A percentile compares a stretch with the other conserved stretches of the same genome.
Evolutionary conservation across 176 grass and related monocot genomes (phyloP).

Genomic region (Triticum monococcum): DNA sequence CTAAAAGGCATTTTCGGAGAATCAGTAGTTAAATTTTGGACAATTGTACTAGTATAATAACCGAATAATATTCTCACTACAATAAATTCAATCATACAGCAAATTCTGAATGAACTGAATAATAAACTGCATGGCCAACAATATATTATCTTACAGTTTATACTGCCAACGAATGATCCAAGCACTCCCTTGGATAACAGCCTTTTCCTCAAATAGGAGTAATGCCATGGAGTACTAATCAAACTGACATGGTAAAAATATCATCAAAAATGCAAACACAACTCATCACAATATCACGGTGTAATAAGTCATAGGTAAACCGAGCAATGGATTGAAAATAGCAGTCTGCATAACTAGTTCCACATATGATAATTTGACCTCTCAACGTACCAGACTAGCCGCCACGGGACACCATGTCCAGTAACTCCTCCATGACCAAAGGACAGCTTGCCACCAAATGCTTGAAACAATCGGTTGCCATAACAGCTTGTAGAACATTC

Average conservation of each 20-base stretch:
- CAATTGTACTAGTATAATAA: not conserved
- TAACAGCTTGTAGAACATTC: not conserved
- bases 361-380: not conserved
- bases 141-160: not conserved
- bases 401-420: not conserved
- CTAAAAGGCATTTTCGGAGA: no score
- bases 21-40: not conserved
- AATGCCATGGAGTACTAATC: not conserved
- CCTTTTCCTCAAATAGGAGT: not conserved
- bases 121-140: not conserved
- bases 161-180: not conserved
- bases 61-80: not conserved
- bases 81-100: not conserved
- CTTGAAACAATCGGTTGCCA: slow-evolving; percentile 13
- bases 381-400: not conserved
- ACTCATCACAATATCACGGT: not conserved
- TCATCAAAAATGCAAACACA: not conserved
- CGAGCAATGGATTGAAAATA: no score
- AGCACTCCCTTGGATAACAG: not conserved
- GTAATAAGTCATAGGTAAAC: no score
- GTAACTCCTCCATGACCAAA: not conserved
- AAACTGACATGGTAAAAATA: no score
- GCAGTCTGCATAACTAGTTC: no score
- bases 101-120: not conserved
- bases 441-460: slow-evolving; percentile 20